phyloP scores from a whole-genome alignment of 2,329 filamentous ascomycete species.

The Ascochyta lentis region DNA sequence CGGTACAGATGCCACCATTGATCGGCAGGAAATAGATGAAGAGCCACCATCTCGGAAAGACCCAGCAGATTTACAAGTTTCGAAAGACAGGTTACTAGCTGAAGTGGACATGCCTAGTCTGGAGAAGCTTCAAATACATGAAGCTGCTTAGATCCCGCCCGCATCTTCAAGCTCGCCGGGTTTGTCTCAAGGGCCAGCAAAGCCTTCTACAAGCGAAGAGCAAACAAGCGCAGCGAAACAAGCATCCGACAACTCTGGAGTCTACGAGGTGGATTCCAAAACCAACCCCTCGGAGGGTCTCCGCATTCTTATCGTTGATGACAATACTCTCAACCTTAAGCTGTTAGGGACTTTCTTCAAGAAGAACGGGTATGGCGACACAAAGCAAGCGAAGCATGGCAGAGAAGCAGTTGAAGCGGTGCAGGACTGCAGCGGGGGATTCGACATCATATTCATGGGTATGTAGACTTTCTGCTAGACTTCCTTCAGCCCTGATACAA shows the following conservation, averaged over 20 bases:
- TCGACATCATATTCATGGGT: conserved; percentile 37
- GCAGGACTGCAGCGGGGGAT: conserved; percentile 20
- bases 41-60: neutral
- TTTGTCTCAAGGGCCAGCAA: too few relatives aligned
- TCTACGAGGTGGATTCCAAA: neutral
- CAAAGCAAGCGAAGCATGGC: conserved; percentile 12
- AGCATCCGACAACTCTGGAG: neutral
- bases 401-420: conserved; percentile 29
- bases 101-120: neutral
- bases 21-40: neutral
- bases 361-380: conserved; percentile 13
- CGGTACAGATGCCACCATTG: neutral
- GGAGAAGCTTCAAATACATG: neutral
- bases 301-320: conserved; percentile 42
- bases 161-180: neutral
- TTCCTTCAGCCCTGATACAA: neutral
- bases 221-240: neutral
- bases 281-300: neutral
- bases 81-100: neutral
- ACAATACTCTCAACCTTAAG: conserved; percentile 45
- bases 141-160: neutral
- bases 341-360: conserved; percentile 32
- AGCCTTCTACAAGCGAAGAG: too few relatives aligned
- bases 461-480: neutral
- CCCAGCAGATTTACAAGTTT: neutral